Evolutionary conservation across 106 monocot species (phyloP), one percentile per base, ranked within the genome.

Genomic region (Xerophyta viscosa): DNA sequence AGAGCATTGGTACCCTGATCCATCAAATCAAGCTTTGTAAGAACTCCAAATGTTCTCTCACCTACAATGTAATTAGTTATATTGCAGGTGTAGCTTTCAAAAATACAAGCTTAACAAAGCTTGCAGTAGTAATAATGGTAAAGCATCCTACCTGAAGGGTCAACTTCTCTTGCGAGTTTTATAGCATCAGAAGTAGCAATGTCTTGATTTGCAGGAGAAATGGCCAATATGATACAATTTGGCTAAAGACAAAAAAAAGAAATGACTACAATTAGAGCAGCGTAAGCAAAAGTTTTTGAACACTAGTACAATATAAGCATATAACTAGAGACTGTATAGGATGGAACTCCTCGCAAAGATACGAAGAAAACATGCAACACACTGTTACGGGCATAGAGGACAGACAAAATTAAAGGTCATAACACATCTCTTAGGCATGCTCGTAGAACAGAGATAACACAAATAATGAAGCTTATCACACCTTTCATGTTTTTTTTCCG

Each of bases 171-270:
- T 23, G 82, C 96, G 79, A 96, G 73, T 46, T 96, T 96, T 61
- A 96, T 96, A 37, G 96, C 96, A 79, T 96, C 96, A 49, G 96
- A 96, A 58, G 96, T 96, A 36, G 96, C 96, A 65, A 96, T 96
- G 69, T 96, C 96, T 86, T 96, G 96, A 69, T 96, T 89, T 18
- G 96, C 96, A 66, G 96, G 96, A 51, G 96, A 96, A 63, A 96
- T 96, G 25, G 96, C 96, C 54, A 96, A 41, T 52, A 96, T 96
- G 62, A 96, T 86, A 64, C 73, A 71, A 52, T 89, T 96, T 50
- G 96, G 96, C 96, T 96, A 56, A 30, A 71, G 55, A 56, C 39
- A 14, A 49, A 21, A 58, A 29, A 39, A 14, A 37, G 25, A 26
- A 37, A 52, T n/a, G n/a, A n/a, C n/a, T n/a, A 36, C 11, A 47